Evolutionary conservation across 371 early-diverging fungal genomes (phyloP), one percentile per base, ranked within the genome.

Genomic region (Zychaea mexicana): DNA sequence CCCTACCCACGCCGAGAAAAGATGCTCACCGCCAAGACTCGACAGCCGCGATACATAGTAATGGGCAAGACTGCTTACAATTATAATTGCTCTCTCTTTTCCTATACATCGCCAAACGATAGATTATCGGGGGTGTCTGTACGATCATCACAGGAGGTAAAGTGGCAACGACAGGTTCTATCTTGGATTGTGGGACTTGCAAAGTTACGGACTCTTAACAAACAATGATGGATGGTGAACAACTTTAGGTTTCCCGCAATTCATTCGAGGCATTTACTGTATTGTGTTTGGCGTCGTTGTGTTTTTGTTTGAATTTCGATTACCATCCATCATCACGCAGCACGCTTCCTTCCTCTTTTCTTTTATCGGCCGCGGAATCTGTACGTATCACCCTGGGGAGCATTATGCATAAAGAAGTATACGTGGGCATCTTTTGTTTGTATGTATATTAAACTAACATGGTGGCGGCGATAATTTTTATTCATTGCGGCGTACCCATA

Each of bases 231-330:
- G 22, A 24, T 13, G 38, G 38, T 54, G 3, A 22, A 26, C 49
- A 77, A n/a, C n/a, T n/a, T n/a, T n/a, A n/a, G 78, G 76, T 10
- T 79, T 79, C 39, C 79, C 79, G 2, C 70, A 76, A 27, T 76
- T 79, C 52, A 74, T 79, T 32, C 79, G 74, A 49, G 79, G 79
- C 26, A 79, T 79, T 21, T 79, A 71, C 58, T 73, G 73, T 60
- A 73, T 78, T 67, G 45, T 77, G 0, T 75, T 79, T 60, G 80
- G 80, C 57, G 61, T 77, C 12, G 73, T 79, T 62, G 73, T 74
- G 13, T 61, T 65, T 19, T 8, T 79, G 12, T 79, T 79, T 54
- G 80, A 79, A 45, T 79, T 79, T 47, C 70, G 76, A 42, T 36
- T 79, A 26, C 80, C 80, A 30, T 52, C 61, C 13, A 17, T 68